Evolutionary conservation across 768 basidiomycete genomes (phyloP), one percentile per base, ranked within the genome.

Genomic region (Termitomyces sp.): DNA sequence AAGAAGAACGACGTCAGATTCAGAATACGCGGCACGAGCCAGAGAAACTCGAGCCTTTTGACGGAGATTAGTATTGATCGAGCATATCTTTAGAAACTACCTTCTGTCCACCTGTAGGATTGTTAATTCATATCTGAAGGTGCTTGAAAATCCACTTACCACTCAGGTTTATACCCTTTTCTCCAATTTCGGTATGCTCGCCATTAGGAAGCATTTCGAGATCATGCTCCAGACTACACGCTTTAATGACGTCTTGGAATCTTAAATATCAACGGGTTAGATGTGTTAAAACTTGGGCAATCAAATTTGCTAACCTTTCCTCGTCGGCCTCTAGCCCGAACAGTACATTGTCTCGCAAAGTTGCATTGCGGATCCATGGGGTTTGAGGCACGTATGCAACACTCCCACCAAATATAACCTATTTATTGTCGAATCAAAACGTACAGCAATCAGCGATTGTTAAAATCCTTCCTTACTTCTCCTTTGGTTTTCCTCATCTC

Each of bases 21-120:
- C 71, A 5, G 88, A 84, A 62, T 92, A 94, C 2, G 86, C 85
- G 0, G 89, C 89, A 31, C 91, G 74, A 0, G 91, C 91, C n/a
- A 91, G 71, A 1, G 85, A 86, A 3, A 90, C 79, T n/a, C 87
- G 82, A 35, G 87, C 85, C 79, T 86, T 20, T 9, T 18, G 12
- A 22, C 12, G 18, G 58, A 20, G 32, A n/a, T 56, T 18, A 52
- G 42, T 43, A 29, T 39, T 3, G 3, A 60, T 10, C 18, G 11
- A 23, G 12, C 5, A 31, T 42, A 32, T 51, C 11, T 18, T 13
- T 29, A n/a, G 16, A 50, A 32, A n/a, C 27, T 57, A 73, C 73
- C 66, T 74, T 75, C 59, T 75, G 72, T 2, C 72, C 73, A 40
- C 73, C 73, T 73, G 36, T n/a, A 53, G 0, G 13, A 12, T 20